Evolutionary conservation across 139 green algal genomes (phyloP).

Genomic region (Gonium pectorale): DNA sequence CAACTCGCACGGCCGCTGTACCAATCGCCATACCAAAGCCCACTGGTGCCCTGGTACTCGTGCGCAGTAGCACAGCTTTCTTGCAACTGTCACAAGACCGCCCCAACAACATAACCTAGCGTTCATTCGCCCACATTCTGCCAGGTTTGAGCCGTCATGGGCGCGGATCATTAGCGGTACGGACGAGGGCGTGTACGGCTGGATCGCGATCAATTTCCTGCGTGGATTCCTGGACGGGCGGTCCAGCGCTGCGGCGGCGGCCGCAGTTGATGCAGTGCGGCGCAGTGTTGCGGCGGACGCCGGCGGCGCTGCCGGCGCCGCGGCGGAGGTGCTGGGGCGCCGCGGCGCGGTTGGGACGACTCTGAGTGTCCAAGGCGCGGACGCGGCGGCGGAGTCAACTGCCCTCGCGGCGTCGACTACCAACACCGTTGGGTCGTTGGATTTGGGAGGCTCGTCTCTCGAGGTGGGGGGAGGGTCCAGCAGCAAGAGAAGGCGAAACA

Average conservation of each 20-base stretch:
- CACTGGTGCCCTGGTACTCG: too few relatives aligned
- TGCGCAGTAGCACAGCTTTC: too few relatives aligned
- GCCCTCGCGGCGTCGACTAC: too few relatives aligned
- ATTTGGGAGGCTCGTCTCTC: slow-evolving; percentile 86
- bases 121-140: too few relatives aligned
- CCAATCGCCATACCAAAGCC: too few relatives aligned
- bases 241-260: not conserved
- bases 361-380: too few relatives aligned
- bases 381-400: not conserved
- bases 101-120: too few relatives aligned
- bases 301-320: not conserved
- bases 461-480: slow-evolving; percentile 63
- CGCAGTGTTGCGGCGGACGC: not conserved
- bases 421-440: slow-evolving; percentile 67
- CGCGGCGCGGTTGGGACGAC: not conserved
- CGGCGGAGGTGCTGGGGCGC: not conserved
- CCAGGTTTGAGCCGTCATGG: slow-evolving; percentile 79
- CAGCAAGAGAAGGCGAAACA: too few relatives aligned
- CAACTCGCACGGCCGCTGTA: too few relatives aligned
- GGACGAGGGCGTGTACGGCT: slow-evolving; percentile 90
- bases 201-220: slow-evolving; percentile 86
- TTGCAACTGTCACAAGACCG: too few relatives aligned
- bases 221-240: slow-evolving; percentile 46
- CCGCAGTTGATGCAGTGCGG: not conserved
- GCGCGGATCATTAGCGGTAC: slow-evolving; percentile 82